phyloP scores from a whole-genome alignment of 306 rosid genomes.

The Quillaja saponaria region DNA sequence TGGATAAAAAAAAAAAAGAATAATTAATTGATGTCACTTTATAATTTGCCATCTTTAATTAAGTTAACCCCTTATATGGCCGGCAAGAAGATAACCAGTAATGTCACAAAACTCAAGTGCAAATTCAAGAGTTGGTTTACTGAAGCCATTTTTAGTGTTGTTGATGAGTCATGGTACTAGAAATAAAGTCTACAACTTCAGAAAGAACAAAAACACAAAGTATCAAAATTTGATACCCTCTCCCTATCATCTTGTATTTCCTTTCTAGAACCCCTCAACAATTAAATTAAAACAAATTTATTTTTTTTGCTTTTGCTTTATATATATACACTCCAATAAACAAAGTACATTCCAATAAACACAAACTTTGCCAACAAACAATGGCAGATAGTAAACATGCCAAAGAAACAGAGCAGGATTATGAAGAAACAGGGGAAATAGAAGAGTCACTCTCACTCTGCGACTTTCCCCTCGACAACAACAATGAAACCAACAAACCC shows the following conservation, averaged over 20 bases:
- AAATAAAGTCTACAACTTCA: not conserved
- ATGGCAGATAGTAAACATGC: slow-evolving; percentile 33
- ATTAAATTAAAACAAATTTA: slow-evolving; percentile 16
- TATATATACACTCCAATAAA: not conserved
- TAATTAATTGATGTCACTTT: too few species aligned
- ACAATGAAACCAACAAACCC: slow-evolving; percentile 13
- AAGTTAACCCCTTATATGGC: too few species aligned
- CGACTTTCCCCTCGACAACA: slow-evolving; percentile 48
- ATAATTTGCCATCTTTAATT: too few species aligned
- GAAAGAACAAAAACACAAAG: not conserved
- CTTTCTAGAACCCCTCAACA: slow-evolving; percentile 43
- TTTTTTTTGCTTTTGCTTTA: slow-evolving; percentile 7
- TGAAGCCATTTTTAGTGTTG: too few species aligned
- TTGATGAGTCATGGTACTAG: too few species aligned
- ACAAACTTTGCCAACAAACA: not conserved
- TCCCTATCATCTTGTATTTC: slow-evolving; percentile 12
- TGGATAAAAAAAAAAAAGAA: too few species aligned
- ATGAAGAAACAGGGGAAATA: slow-evolving; percentile 14
- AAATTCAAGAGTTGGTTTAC: too few species aligned
- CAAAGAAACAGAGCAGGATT: not conserved
- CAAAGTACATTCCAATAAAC: too few species aligned
- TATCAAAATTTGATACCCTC: slow-evolving; percentile 6
- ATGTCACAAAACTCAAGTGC: too few species aligned
- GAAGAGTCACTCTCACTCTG: slow-evolving; percentile 62
- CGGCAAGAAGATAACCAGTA: too few species aligned